Conservation (phyloP, 352 stramenopile genomes). For the Bremia lactucae region DNA sequence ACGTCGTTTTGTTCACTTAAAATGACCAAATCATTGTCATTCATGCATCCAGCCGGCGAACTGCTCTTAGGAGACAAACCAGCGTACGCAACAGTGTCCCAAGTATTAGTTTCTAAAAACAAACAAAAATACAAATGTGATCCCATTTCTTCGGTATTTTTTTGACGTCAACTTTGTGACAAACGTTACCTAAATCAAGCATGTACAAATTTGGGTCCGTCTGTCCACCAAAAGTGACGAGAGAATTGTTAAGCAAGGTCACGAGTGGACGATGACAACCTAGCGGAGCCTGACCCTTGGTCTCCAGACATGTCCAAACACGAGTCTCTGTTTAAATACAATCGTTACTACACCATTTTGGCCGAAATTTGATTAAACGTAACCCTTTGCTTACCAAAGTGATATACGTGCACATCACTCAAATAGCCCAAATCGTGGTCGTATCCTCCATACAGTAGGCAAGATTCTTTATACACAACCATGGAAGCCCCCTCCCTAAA, state of each 20-base stretch:
- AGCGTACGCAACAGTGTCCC: conserved; percentile 50
- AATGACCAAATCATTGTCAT: conserved; percentile 87
- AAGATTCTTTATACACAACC: conserved; percentile 86
- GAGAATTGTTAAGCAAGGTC: conserved; percentile 86
- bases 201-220: conserved; percentile 93
- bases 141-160: background rate
- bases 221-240: conserved; percentile 91
- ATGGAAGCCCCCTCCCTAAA: conserved; percentile 82
- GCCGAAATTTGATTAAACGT: background rate
- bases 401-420: conserved; percentile 94
- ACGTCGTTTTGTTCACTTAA: conserved; percentile 91
- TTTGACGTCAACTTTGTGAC: background rate
- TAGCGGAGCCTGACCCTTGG: conserved; percentile 84
- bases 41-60: conserved; percentile 88
- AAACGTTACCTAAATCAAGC: conserved; percentile 61
- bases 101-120: conserved; percentile 46
- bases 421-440: conserved; percentile 91
- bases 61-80: conserved; percentile 66
- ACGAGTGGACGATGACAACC: conserved; percentile 91
- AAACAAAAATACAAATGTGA: too few relatives aligned
- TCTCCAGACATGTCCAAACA: conserved; percentile 86
- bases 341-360: background rate
- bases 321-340: conserved; percentile 26
- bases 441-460: conserved; percentile 93
- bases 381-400: conserved; percentile 71